phyloP scores from a whole-genome alignment of 2,329 filamentous ascomycete genomes.

The Lasiodiplodia gonubiensis region DNA sequence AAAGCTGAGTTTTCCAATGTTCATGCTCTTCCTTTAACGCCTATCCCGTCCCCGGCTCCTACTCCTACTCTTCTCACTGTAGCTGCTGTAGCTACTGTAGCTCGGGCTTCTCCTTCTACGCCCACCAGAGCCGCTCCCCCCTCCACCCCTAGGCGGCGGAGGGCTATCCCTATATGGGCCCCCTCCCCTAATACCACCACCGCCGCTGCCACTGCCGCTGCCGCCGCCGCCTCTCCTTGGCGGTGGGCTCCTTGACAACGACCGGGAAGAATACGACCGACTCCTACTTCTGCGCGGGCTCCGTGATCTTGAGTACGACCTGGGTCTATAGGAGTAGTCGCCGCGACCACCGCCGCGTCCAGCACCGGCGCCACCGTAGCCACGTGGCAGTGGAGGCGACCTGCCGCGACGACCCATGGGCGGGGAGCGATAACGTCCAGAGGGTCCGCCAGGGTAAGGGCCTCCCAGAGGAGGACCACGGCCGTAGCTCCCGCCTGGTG shows the following conservation, averaged over 20 bases:
- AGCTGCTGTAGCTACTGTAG: constrained; percentile 68
- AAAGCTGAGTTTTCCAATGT: not conserved
- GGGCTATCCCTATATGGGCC: constrained; percentile 41
- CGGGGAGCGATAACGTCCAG: constrained; percentile 26
- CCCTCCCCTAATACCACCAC: constrained; percentile 42
- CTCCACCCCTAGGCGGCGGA: constrained; percentile 45
- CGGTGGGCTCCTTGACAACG: constrained; percentile 27
- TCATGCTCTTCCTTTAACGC: constrained; percentile 31
- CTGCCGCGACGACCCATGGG: constrained; percentile 11
- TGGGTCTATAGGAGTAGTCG: constrained; percentile 41
- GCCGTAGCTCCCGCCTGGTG: constrained; percentile 34
- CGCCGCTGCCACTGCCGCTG: constrained; percentile 41
- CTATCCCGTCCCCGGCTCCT: constrained; percentile 47
- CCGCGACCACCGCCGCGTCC: constrained; percentile 5
- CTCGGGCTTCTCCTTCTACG: constrained; percentile 64
- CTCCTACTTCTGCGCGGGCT: constrained; percentile 23
- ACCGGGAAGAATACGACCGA: constrained; percentile 21
- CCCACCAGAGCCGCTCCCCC: constrained; percentile 39
- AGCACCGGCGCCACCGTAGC: constrained; percentile 15
- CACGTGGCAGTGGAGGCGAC: constrained; percentile 12
- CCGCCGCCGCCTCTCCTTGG: constrained; percentile 36
- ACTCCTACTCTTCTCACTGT: constrained; percentile 52
- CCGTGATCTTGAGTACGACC: constrained; percentile 32
- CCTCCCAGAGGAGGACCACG: constrained; percentile 49
- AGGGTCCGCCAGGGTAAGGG: constrained; percentile 39